phyloP scores from a whole-genome alignment of 768 basidiomycete species.

The Cystobasidium tubakii region DNA sequence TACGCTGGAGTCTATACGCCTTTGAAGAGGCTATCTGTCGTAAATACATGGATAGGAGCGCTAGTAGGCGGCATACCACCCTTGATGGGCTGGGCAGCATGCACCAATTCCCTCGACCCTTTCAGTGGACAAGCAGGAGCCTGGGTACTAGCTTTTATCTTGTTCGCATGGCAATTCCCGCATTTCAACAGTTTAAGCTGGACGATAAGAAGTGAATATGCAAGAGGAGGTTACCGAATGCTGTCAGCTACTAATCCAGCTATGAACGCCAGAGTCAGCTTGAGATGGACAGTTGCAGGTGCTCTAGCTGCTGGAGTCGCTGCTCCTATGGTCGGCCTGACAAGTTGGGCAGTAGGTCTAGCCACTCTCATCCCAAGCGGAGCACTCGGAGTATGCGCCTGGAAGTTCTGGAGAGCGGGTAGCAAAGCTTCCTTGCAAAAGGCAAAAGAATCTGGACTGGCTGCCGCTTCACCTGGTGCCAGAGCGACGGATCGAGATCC shows the following conservation, averaged over 20 bases:
- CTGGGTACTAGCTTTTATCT: conserved; percentile 69
- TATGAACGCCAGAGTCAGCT: conserved; percentile 75
- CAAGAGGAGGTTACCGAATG: conserved; percentile 90
- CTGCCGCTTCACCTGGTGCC: conserved; percentile 54
- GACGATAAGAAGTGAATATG: conserved; percentile 77
- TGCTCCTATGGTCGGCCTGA: conserved; percentile 80
- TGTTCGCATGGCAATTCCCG: conserved; percentile 97
- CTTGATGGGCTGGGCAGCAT: conserved; percentile 97
- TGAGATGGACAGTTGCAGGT: conserved; percentile 73
- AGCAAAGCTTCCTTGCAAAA: conserved; percentile 50
- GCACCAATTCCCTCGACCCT: conserved; percentile 77
- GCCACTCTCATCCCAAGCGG: conserved; percentile 71
- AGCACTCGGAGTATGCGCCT: conserved; percentile 64
- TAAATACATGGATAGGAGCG: conserved; percentile 91
- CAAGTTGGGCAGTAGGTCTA: conserved; percentile 81
- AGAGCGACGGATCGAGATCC: conserved; percentile 29
- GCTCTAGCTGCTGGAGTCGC: conserved; percentile 71
- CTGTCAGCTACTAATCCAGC: conserved; percentile 69
- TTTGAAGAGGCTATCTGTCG: conserved; percentile 72
- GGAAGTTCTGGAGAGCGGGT: conserved; percentile 61
- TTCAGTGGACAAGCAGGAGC: conserved; percentile 57
- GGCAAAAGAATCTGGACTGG: conserved; percentile 29
- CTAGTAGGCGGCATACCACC: conserved; percentile 90
- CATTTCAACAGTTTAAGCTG: conserved; percentile 94
- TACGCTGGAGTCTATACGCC: conserved; percentile 91